Percentiles rank a stretch among this genome's conserved stretches.
phyloP scores from a whole-genome alignment of 495 filamentous ascomycete genomes.

The Xylaria palmicola region DNA sequence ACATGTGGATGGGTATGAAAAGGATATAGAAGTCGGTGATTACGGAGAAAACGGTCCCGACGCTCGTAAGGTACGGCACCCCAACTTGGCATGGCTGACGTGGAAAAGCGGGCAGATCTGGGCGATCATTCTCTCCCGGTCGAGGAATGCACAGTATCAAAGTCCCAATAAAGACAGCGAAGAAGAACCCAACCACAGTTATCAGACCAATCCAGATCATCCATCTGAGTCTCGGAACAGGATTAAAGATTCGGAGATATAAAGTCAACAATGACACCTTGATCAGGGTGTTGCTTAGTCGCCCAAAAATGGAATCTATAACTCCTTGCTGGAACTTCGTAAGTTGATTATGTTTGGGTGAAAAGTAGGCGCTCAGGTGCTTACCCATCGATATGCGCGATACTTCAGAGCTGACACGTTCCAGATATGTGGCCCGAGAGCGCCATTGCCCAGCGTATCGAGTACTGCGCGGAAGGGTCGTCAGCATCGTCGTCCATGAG shows the following conservation, averaged over 20 bases:
- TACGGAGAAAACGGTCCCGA: conserved; percentile 12
- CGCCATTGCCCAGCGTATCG: conserved; percentile 8
- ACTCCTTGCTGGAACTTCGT: conserved; percentile 3
- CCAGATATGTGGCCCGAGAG: conserved; percentile 20
- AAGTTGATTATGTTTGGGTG: neutral
- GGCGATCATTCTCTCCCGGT: conserved; percentile 35
- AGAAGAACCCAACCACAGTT: conserved; percentile 10
- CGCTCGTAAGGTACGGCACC: conserved; percentile 8
- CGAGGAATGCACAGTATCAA: conserved; percentile 30
- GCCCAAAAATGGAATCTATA: conserved; percentile 12
- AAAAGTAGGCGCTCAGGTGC: neutral
- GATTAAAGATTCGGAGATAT: conserved; percentile 17
- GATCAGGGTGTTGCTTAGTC: conserved; percentile 16
- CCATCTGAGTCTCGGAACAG: conserved; percentile 9
- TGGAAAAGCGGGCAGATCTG: conserved; percentile 9
- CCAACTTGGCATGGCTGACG: conserved; percentile 8
- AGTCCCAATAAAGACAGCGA: conserved; percentile 12
- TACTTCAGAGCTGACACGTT: conserved; percentile 19
- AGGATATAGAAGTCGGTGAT: conserved; percentile 21
- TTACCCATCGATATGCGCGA: conserved; percentile 12
- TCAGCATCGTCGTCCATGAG: neutral
- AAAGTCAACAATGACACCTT: conserved; percentile 20
- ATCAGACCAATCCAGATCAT: conserved; percentile 20
- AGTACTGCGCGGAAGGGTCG: conserved; percentile 5
- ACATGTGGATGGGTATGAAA: conserved; percentile 16